Percentiles rank a stretch among this genome's conserved stretches.
These are phyloP conservation scores for Colletotrichum tanaceti DNA, from an alignment of 2,329 filamentous ascomycete species.

Conservation along the genomic window DNA sequence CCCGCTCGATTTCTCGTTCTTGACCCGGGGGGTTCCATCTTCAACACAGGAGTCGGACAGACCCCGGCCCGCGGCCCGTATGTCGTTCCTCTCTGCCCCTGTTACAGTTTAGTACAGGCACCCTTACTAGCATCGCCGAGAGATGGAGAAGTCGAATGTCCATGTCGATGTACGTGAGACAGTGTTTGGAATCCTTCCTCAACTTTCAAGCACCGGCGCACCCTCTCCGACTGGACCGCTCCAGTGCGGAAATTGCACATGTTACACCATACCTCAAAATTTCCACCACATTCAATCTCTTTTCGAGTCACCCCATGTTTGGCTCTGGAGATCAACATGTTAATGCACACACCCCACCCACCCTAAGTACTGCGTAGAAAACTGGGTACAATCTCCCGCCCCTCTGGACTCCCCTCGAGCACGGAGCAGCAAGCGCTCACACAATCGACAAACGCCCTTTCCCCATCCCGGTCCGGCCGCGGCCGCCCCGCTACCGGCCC, in stretches of 20 bases:
- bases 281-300: neutral
- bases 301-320: neutral
- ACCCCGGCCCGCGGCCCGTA: neutral
- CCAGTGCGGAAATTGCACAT: constrained; percentile 10
- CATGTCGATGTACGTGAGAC: neutral
- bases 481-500: neutral
- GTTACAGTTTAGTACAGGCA: neutral
- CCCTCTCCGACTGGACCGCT: neutral
- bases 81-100: neutral
- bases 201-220: neutral
- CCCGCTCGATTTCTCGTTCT: neutral
- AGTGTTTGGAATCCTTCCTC: neutral
- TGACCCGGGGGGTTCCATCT: neutral
- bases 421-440: constrained; percentile 1
- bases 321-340: neutral
- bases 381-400: neutral
- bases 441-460: neutral
- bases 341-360: neutral
- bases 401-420: neutral
- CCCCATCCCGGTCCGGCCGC: neutral
- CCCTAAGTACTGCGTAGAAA: too few relatives aligned
- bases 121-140: neutral
- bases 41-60: neutral
- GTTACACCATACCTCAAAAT: constrained; percentile 1
- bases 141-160: neutral